Percentiles rank a stretch among this genome's conserved stretches.
Conservation (phyloP, 305 asterid genomes). For the Solanum chacoense region DNA sequence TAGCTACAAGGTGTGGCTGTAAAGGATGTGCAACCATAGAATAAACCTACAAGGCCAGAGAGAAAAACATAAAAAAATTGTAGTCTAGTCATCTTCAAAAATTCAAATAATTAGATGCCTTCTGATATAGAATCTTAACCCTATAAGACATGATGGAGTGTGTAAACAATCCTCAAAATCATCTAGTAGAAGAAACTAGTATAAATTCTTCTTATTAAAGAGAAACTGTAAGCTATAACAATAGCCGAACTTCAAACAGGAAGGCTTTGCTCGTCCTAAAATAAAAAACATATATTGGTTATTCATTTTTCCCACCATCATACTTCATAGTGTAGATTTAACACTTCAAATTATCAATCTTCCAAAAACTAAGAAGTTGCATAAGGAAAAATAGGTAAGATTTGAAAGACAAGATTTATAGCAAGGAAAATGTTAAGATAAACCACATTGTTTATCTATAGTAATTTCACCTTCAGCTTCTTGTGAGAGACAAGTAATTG, state of each 20-base stretch:
- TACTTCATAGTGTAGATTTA: background rate
- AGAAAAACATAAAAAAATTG: conserved; percentile 1
- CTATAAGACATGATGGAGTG: background rate
- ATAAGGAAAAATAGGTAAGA: background rate
- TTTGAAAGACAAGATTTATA: background rate
- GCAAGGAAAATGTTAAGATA: background rate
- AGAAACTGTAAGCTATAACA: background rate
- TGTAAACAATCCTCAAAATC: background rate
- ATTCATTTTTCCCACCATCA: background rate
- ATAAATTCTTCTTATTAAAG: background rate
- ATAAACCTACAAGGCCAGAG: conserved; percentile 45
- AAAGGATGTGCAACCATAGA: conserved; percentile 90
- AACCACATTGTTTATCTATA: background rate
- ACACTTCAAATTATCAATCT: background rate
- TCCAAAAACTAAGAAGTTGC: background rate
- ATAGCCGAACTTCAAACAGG: background rate
- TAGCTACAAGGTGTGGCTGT: conserved; percentile 91
- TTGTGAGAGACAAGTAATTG: conserved; percentile 81
- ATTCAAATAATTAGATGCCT: background rate
- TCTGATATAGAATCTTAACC: background rate
- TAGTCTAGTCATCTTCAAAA: background rate
- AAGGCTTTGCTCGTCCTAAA: background rate
- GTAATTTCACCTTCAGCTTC: conserved; percentile 61
- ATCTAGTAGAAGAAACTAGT: background rate
- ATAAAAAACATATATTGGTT: background rate